Evolutionary conservation across 192 early-diverging fungal species (phyloP).

Genomic region (Linnemannia elongata): DNA sequence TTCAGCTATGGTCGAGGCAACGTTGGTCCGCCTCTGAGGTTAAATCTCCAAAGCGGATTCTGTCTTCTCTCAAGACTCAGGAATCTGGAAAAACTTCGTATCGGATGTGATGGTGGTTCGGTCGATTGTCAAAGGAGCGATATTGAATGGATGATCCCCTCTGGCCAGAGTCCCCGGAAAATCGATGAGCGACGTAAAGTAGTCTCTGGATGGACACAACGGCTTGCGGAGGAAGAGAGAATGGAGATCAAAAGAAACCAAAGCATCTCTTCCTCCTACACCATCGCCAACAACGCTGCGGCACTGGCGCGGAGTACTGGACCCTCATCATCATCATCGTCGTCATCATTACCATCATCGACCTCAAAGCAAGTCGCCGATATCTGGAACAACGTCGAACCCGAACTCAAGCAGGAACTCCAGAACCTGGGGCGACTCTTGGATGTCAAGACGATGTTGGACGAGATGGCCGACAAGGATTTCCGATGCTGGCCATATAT

Average conservation of each 20-base stretch:
- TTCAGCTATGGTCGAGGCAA: slow-evolving; percentile 2
- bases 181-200: background rate
- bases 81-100: background rate
- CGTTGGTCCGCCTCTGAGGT: background rate
- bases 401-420: background rate
- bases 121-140: background rate
- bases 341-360: background rate
- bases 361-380: background rate
- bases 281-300: background rate
- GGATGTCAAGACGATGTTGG: slow-evolving; percentile 4
- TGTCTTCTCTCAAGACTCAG: background rate
- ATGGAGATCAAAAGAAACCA: background rate
- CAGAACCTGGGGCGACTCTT: slow-evolving; percentile 3
- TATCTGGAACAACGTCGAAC: background rate
- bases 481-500: slow-evolving; percentile 2
- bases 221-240: background rate
- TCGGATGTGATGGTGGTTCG: background rate
- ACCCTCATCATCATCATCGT: too few species aligned
- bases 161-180: background rate
- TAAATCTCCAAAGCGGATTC: background rate
- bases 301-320: too few species aligned
- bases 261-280: background rate
- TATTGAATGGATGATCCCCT: slow-evolving; percentile 4
- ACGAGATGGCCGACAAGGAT: background rate
- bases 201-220: background rate